Percentiles rank a stretch among this genome's conserved stretches.
phyloP scores from a whole-genome alignment of 805 yeast species.

The Kluyveromyces starmeri region DNA sequence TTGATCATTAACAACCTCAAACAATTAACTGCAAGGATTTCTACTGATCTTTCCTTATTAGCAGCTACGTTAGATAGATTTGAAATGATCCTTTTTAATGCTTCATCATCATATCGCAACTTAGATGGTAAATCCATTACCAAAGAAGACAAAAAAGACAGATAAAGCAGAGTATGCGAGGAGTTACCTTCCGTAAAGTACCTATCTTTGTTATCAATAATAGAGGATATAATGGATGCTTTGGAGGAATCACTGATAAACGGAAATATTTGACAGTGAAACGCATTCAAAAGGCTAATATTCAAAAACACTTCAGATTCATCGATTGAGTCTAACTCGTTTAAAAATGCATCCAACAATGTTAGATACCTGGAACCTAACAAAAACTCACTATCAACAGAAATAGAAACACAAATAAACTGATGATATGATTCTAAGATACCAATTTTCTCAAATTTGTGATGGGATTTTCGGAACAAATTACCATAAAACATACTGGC shows the following conservation, averaged over 20 bases:
- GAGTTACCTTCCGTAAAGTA: slow-evolving; percentile 5
- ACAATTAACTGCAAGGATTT: slow-evolving; percentile 34
- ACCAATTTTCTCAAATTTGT: slow-evolving; percentile 25
- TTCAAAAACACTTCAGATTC: slow-evolving; percentile 6
- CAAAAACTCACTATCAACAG: slow-evolving; percentile 22
- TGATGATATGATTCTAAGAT: slow-evolving; percentile 32
- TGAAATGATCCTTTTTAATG: slow-evolving; percentile 25
- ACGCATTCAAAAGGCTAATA: slow-evolving; percentile 16
- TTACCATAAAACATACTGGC: slow-evolving; percentile 17
- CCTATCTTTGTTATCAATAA: slow-evolving; percentile 5
- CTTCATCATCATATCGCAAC: slow-evolving; percentile 21
- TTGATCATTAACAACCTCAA: slow-evolving; percentile 26
- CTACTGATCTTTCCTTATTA: slow-evolving; percentile 32
- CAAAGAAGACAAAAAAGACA: slow-evolving; percentile 17
- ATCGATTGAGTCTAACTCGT: neutral
- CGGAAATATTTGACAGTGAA: slow-evolving; percentile 18
- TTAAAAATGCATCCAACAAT: neutral
- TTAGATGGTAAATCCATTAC: slow-evolving; percentile 23
- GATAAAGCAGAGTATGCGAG: slow-evolving; percentile 5
- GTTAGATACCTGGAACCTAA: slow-evolving; percentile 20
- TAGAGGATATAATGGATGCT: slow-evolving; percentile 22
- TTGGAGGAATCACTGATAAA: slow-evolving; percentile 30
- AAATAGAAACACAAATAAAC: slow-evolving; percentile 24
- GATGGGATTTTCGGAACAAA: slow-evolving; percentile 11
- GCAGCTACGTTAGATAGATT: slow-evolving; percentile 32